A percentile compares a stretch with the other conserved stretches of the same genome.
phyloP scores from a whole-genome alignment of 352 stramenopile species.

The Globisporangium takayamanum region DNA sequence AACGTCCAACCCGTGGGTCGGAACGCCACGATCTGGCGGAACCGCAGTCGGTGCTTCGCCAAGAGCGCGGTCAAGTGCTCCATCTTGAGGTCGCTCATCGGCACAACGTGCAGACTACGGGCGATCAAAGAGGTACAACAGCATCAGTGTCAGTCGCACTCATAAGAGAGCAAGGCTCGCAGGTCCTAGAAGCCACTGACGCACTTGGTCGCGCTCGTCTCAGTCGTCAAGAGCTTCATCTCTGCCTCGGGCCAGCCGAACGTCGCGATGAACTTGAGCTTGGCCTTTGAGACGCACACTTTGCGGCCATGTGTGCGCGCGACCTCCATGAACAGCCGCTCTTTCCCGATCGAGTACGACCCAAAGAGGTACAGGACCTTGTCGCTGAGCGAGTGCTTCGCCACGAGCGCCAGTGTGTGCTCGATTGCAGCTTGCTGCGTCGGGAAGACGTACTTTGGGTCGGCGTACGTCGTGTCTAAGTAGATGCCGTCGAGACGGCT shows the following conservation, averaged over 20 bases:
- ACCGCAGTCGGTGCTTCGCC: slow-evolving; percentile 60
- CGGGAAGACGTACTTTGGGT: slow-evolving; percentile 92
- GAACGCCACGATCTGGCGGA: slow-evolving; percentile 89
- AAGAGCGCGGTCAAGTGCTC: slow-evolving; percentile 75
- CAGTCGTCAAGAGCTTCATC: slow-evolving; percentile 87
- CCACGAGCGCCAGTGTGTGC: slow-evolving; percentile 55
- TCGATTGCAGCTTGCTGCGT: slow-evolving; percentile 75
- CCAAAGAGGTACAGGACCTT: slow-evolving; percentile 92
- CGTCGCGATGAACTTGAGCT: slow-evolving; percentile 81
- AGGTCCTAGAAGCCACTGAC: slow-evolving; percentile 4
- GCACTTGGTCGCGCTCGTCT: slow-evolving; percentile 63
- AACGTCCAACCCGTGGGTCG: slow-evolving; percentile 93
- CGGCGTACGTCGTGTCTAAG: slow-evolving; percentile 96
- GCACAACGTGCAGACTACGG: slow-evolving; percentile 88
- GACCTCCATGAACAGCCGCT: slow-evolving; percentile 94
- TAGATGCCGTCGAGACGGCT: slow-evolving; percentile 82
- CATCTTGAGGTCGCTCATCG: slow-evolving; percentile 91
- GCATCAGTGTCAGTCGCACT: not conserved
- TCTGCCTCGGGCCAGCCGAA: slow-evolving; percentile 78
- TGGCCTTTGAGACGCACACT: slow-evolving; percentile 72
- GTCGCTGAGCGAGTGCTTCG: slow-evolving; percentile 45
- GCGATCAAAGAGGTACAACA: not conserved
- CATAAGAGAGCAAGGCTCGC: not conserved
- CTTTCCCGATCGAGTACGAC: slow-evolving; percentile 96
- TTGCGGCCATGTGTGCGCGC: slow-evolving; percentile 68